Conservation (phyloP, 2,329 filamentous ascomycete species). For the Chlorencoelia australis region DNA sequence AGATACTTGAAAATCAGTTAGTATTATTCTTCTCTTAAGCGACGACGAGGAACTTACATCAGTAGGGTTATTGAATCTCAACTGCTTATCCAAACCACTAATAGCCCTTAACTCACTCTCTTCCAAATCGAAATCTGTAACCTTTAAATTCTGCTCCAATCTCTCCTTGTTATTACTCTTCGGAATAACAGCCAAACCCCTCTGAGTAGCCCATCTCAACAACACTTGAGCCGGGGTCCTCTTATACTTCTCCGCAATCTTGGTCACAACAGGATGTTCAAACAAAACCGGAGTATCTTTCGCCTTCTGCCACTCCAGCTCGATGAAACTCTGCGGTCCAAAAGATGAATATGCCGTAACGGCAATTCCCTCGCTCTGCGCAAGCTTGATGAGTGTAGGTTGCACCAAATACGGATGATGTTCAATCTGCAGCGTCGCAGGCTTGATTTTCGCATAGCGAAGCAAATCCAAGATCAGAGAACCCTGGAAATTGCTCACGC, state of each 20-base stretch:
- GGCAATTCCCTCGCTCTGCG: constrained; percentile 57
- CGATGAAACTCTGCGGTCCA: constrained; percentile 68
- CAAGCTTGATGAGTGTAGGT: constrained; percentile 57
- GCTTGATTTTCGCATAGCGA: constrained; percentile 63
- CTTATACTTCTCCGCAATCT: constrained; percentile 56
- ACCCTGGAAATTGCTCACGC: constrained; percentile 74
- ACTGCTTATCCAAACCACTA: constrained; percentile 49
- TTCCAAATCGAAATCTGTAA: constrained; percentile 54
- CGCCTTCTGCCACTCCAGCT: constrained; percentile 63
- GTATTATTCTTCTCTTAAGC: neutral
- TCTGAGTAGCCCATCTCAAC: constrained; percentile 79
- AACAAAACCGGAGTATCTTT: constrained; percentile 58
- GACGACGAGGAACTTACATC: constrained; percentile 28
- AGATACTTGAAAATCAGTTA: constrained; percentile 30
- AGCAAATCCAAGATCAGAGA: constrained; percentile 71
- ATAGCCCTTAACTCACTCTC: constrained; percentile 59
- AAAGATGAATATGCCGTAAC: constrained; percentile 81
- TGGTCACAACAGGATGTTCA: constrained; percentile 54
- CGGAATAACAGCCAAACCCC: constrained; percentile 70
- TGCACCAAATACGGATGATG: constrained; percentile 85
- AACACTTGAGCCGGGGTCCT: constrained; percentile 74
- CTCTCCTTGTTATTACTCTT: constrained; percentile 54
- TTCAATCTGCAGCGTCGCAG: constrained; percentile 77
- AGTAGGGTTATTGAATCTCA: constrained; percentile 70
- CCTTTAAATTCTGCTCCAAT: constrained; percentile 58